Percentiles rank a stretch among this genome's conserved stretches.
These are phyloP conservation scores for Ballota nigra DNA, from an alignment of 257 asterid species.

Conservation along the genomic window DNA sequence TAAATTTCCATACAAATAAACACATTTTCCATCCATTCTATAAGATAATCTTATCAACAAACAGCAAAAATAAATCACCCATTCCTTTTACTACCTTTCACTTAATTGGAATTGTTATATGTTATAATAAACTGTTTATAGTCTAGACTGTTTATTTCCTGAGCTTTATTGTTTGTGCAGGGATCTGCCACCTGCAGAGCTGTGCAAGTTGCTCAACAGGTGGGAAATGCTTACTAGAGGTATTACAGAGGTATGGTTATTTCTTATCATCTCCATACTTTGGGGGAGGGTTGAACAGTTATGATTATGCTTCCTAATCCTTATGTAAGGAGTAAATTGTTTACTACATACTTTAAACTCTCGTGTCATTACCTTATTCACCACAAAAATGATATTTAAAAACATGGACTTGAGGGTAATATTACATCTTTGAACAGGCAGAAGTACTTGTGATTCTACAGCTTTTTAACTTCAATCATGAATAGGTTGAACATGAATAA, in stretches of 20 bases:
- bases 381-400: neutral
- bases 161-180: slow-evolving; percentile 34
- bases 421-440: too few species aligned
- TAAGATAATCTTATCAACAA: neutral
- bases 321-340: neutral
- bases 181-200: slow-evolving; percentile 59
- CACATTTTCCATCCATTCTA: neutral
- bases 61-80: neutral
- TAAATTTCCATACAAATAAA: neutral
- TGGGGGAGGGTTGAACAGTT: slow-evolving; percentile 1
- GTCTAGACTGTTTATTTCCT: neutral
- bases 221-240: slow-evolving; percentile 69
- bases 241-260: slow-evolving; percentile 48
- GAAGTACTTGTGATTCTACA: too few species aligned
- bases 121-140: neutral
- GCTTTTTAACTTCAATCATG: too few species aligned
- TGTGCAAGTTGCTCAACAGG: slow-evolving; percentile 55
- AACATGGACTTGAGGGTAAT: too few species aligned
- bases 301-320: slow-evolving; percentile 9
- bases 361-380: neutral
- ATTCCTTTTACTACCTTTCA: neutral
- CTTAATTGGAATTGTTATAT: neutral
- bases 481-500: too few species aligned
- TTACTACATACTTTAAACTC: neutral
- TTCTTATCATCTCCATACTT: slow-evolving; percentile 17